These are phyloP conservation scores for Eimeria praecox DNA, from an alignment of 169 alveolate species.

Conservation along the genomic window DNA sequence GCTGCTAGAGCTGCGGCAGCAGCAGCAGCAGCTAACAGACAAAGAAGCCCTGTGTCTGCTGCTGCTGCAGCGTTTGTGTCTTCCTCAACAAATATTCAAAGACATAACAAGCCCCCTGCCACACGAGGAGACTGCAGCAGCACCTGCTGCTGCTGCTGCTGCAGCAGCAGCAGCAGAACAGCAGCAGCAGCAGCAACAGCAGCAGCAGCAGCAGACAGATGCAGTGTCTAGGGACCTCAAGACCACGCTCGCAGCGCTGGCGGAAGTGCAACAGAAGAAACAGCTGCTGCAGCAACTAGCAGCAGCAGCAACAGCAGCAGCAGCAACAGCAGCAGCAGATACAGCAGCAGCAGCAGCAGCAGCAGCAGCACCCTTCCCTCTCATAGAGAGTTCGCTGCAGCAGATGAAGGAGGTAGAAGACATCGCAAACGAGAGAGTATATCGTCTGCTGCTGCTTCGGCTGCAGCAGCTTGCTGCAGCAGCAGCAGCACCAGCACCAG, in stretches of 20 bases:
- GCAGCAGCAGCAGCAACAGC: constrained; percentile 24
- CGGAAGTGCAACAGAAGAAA: constrained; percentile 8
- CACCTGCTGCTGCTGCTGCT: not conserved
- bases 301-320: not conserved
- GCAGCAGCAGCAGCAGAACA: constrained; percentile 8
- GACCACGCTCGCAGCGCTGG: not conserved
- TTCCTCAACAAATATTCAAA: not conserved
- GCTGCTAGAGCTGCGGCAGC: constrained; percentile 31
- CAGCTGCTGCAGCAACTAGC: constrained; percentile 9
- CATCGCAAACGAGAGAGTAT: not conserved
- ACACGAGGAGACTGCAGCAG: not conserved
- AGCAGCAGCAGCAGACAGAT: constrained; percentile 23
- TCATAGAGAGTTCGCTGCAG: constrained; percentile 1
- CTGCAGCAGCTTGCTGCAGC: constrained; percentile 59
- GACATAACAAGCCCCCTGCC: constrained; percentile 5
- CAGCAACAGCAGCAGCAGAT: too few relatives aligned
- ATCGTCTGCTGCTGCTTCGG: constrained; percentile 1
- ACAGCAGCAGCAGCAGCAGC: too few relatives aligned
- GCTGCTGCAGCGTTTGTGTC: not conserved
- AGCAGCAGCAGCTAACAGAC: constrained; percentile 40
- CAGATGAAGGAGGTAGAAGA: not conserved
- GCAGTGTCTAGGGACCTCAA: not conserved
- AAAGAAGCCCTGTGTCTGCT: not conserved
- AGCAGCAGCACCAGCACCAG: constrained; percentile 3
- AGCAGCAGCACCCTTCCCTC: constrained; percentile 19